Conservation (phyloP, 208 protist genomes). For the Leishmania major region DNA sequence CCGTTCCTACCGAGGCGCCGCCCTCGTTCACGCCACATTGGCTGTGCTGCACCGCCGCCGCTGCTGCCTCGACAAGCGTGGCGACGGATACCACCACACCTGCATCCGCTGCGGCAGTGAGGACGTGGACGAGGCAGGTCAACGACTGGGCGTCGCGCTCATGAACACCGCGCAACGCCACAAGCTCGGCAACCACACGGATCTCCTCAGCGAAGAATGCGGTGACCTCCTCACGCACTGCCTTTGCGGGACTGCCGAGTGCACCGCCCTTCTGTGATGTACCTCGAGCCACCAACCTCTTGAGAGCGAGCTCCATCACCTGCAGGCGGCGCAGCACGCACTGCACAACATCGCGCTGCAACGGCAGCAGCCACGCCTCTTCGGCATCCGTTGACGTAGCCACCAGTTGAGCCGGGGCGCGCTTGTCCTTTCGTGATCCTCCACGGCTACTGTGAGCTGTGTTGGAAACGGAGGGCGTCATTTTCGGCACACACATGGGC, state of each 20-base stretch:
- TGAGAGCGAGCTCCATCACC: not conserved
- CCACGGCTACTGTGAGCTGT: not conserved
- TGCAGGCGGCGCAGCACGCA: not conserved
- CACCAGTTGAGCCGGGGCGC: conserved; percentile 13
- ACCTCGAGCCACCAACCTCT: not conserved
- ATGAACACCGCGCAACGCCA: not conserved
- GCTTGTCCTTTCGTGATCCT: not conserved
- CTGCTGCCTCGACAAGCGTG: conserved; percentile 7
- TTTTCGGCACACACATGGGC: not conserved
- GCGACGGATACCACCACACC: conserved; percentile 3
- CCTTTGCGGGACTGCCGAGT: not conserved
- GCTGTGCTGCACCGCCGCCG: not conserved
- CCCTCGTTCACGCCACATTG: not conserved
- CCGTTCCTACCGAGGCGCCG: not conserved
- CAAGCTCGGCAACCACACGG: conserved; percentile 17
- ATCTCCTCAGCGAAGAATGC: conserved; percentile 13
- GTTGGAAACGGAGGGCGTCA: not conserved
- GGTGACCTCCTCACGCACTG: not conserved
- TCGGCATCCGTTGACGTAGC: conserved; percentile 11
- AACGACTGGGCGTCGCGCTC: conserved; percentile 21
- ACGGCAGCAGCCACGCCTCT: conserved; percentile 19
- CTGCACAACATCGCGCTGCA: conserved; percentile 15
- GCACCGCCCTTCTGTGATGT: not conserved
- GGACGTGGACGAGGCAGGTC: conserved; percentile 14
- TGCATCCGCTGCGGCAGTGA: conserved; percentile 3